Conservation (phyloP, 208 protist species). For the Strigomonas culicis region DNA sequence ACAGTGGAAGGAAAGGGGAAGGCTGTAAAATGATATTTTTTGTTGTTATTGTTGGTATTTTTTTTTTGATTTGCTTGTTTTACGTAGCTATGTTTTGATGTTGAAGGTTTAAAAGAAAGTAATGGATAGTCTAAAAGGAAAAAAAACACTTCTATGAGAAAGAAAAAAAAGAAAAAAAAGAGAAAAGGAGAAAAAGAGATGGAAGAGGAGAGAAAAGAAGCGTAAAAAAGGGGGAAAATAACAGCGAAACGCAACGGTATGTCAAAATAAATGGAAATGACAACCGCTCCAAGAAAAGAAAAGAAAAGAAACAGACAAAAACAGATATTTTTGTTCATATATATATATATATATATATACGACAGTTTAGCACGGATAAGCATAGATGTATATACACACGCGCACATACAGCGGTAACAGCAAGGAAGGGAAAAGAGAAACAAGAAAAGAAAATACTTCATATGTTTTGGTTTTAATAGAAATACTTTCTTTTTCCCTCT, state of each 20-base stretch:
- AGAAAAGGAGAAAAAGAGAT: background rate
- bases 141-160: constrained; percentile 14
- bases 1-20: no score
- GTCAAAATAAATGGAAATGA: no score
- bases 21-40: no score
- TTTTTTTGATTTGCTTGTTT: no score
- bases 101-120: no score
- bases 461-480: background rate
- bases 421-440: background rate
- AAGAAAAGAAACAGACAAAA: no score
- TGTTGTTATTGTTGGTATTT: no score
- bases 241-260: background rate
- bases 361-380: background rate
- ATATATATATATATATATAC: background rate
- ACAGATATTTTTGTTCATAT: background rate
- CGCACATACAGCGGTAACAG: background rate
- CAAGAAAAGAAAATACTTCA: constrained; percentile 6
- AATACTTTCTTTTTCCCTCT: no score
- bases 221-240: background rate
- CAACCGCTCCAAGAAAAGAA: no score
- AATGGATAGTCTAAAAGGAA: no score
- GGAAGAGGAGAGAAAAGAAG: constrained; percentile 2
- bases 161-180: constrained; percentile 7
- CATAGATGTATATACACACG: no score
- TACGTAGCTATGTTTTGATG: no score